A percentile compares a stretch with the other conserved stretches of the same genome.
phyloP scores from a whole-genome alignment of 148 eudicot genomes.

The Nepenthes mirabilis region DNA sequence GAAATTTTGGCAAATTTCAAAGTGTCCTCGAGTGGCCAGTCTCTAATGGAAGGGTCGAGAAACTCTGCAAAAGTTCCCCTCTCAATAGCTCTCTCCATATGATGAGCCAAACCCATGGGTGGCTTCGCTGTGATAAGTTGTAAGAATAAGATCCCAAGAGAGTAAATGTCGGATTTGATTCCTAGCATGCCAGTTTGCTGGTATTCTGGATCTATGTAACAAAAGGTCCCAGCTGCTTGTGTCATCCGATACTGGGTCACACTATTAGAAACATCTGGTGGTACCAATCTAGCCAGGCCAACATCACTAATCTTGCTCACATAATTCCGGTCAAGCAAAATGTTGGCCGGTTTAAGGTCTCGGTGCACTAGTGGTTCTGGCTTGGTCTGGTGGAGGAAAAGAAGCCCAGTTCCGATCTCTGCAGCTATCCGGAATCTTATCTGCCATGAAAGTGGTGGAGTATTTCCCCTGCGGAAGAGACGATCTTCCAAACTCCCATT shows the following conservation, averaged over 20 bases:
- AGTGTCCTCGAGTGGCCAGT: constrained; percentile 1
- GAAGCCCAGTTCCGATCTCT: constrained; percentile 4
- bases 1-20: constrained; percentile 1
- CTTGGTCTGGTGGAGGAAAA: constrained; percentile 6
- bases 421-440: constrained; percentile 2
- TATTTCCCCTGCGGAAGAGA: constrained; percentile 1
- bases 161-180: constrained; percentile 5
- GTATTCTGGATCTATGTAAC: constrained; percentile 6
- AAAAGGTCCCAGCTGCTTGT: constrained; percentile 3
- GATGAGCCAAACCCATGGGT: constrained; percentile 3
- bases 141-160: constrained; percentile 3
- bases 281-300: constrained; percentile 2
- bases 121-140: constrained; percentile 5
- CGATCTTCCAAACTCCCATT: constrained; percentile 6
- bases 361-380: constrained; percentile 7
- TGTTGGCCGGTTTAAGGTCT: constrained; percentile 1
- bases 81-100: constrained; percentile 3
- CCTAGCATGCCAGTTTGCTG: constrained; percentile 6
- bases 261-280: constrained; percentile 1
- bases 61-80: neutral
- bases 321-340: neutral
- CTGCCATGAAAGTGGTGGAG: constrained; percentile 4
- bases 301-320: constrained; percentile 5
- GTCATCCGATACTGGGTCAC: constrained; percentile 7
- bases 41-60: neutral